A percentile compares a stretch with the other conserved stretches of the same genome.
These are phyloP conservation scores for Phytophthora sp. DNA, from an alignment of 352 stramenopile species.

Conservation along the genomic window DNA sequence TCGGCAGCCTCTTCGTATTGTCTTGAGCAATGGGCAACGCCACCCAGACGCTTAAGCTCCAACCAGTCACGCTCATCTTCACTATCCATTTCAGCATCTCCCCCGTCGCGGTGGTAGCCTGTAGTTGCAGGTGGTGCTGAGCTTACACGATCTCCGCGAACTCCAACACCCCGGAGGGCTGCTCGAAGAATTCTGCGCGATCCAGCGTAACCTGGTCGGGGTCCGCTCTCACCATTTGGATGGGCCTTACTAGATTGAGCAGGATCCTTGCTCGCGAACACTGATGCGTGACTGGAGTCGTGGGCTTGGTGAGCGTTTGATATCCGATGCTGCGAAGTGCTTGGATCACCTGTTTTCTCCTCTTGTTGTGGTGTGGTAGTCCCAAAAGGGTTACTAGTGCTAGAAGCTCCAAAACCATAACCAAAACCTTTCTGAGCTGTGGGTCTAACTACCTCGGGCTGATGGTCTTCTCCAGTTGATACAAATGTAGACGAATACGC, in stretches of 20 bases:
- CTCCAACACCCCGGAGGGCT: conserved; percentile 28
- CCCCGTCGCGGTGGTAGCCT: conserved; percentile 1
- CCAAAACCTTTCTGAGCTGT: conserved; percentile 10
- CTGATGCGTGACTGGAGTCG: neutral
- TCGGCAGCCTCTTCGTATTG: conserved; percentile 64
- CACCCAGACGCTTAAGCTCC: conserved; percentile 68
- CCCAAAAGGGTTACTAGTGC: neutral
- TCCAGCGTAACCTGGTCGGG: conserved; percentile 24
- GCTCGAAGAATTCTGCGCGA: conserved; percentile 40
- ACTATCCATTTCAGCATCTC: conserved; percentile 38
- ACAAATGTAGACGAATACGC: conserved; percentile 15
- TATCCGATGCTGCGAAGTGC: neutral
- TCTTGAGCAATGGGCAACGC: conserved; percentile 44
- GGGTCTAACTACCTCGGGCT: conserved; percentile 4
- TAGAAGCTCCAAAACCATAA: neutral
- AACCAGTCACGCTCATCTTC: conserved; percentile 56
- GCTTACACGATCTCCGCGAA: conserved; percentile 7
- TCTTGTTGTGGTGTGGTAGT: neutral
- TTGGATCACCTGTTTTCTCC: neutral
- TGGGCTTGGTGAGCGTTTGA: neutral
- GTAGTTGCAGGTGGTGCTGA: conserved; percentile 18
- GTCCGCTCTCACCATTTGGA: neutral
- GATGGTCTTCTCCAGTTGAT: conserved; percentile 1
- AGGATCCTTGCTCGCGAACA: neutral
- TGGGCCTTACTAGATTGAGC: conserved; percentile 7